phyloP scores from a whole-genome alignment of 176 grass and related monocot genomes.

The Typha latifolia region DNA sequence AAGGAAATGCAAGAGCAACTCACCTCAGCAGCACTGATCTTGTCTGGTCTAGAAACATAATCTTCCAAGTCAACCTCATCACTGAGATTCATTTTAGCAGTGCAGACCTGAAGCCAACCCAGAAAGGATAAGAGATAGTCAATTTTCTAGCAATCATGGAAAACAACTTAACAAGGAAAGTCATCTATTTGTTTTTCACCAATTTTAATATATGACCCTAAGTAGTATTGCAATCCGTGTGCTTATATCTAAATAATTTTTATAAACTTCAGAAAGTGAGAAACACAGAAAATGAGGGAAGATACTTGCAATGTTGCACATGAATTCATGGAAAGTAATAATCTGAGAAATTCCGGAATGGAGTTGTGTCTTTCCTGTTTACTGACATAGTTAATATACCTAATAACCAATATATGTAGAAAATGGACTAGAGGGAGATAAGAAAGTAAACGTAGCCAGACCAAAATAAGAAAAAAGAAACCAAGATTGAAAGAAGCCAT shows the following conservation, averaged over 20 bases:
- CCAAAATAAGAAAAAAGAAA: too few species aligned
- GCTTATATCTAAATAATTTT: too few species aligned
- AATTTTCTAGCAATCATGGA: background rate
- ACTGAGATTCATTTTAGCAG: slow-evolving; percentile 93
- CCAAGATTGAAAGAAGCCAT: too few species aligned
- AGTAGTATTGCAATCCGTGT: background rate
- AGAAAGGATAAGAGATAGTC: background rate
- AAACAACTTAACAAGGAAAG: background rate
- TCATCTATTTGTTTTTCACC: background rate
- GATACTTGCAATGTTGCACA: background rate
- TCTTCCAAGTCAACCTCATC: slow-evolving; percentile 98
- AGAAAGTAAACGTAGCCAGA: background rate
- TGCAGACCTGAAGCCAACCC: slow-evolving; percentile 54
- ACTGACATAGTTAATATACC: background rate
- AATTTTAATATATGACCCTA: background rate
- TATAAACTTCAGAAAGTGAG: too few species aligned
- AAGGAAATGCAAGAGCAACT: slow-evolving; percentile 16
- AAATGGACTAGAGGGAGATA: background rate
- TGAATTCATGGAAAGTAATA: background rate
- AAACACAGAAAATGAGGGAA: background rate
- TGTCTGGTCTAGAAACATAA: slow-evolving; percentile 88
- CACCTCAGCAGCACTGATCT: slow-evolving; percentile 97
- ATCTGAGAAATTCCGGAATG: background rate
- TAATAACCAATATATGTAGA: background rate
- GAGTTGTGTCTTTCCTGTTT: background rate